Base-by-base conservation (phyloP, 768 basidiomycete genomes). In the Grammothele lineata region DNA sequence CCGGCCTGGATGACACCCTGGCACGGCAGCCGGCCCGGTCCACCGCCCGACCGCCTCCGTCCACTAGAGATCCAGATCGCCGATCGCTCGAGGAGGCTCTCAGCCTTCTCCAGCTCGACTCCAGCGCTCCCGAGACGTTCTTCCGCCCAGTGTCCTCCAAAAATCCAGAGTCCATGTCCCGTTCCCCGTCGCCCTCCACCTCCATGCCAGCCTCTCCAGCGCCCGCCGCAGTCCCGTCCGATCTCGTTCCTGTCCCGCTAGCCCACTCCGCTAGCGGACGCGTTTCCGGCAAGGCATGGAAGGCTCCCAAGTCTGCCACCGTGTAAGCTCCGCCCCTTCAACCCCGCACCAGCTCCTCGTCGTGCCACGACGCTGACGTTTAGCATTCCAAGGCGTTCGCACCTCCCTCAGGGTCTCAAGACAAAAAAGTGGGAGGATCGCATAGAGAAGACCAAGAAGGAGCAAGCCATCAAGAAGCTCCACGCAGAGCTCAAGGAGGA, bases 401-500 rank as follows among this genome's bases (percentile, higher is more conserved):
- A 85, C 60, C 72, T 85, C 11, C 80, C 78, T 32, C 64, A 70
- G 10, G 84, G 78, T 47, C 71, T 84, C 43, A 87, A 81, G 64
- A 75, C 83, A 2, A 83, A 74, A 63, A 70, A 58, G 34, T 90
- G 84, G 80, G 73, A 79, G 45, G 75, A 78, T 26, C 74, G 89
- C 30, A 87, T 88, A 77, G 71, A 77, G 50, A 80, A 81, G 60
- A 78, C 80, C 21, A 78, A 77, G 60, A 78, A 77, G 57, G 77
- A 77, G 17, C 70, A 71, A 32, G 85, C 89, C 17, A 75, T 86
- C 51, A 91, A 87, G 65, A 82, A 84, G 61, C 70, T 92, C 24
- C 72, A 89, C 64, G 58, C 63, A 9, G 88, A 89, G 53, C 73
- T 92, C 54, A 85, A 78, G 61, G 81, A 85, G 37, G 89, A 91